A percentile compares a stretch with the other conserved stretches of the same genome.
These are phyloP conservation scores for Sporobolus alterniflorus DNA, from an alignment of 202 grass and related monocot species.

Conservation along the genomic window DNA sequence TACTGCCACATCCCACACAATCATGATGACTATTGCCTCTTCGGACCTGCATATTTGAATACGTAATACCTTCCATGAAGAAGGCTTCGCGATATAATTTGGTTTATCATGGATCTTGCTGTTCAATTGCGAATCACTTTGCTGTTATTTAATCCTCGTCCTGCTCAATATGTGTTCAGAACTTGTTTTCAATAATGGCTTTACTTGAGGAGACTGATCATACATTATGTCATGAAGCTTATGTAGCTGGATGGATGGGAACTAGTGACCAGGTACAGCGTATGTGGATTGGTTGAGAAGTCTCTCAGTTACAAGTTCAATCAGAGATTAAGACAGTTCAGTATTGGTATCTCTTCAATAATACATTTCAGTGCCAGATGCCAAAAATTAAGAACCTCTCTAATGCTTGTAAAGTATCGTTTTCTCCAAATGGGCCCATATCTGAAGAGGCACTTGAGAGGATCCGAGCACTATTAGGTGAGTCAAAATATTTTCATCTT, in stretches of 20 bases:
- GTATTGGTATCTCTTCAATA: constrained; percentile 8
- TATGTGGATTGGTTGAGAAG: constrained; percentile 15
- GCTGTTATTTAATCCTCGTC: not conserved
- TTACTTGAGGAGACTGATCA: not conserved
- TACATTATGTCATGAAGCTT: not conserved
- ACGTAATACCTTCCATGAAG: not conserved
- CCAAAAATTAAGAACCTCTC: constrained; percentile 84
- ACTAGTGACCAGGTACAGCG: not conserved
- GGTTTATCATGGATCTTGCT: not conserved
- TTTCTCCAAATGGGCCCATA: constrained; percentile 75
- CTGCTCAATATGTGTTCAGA: not conserved
- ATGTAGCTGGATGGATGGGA: not conserved
- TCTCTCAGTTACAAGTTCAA: constrained; percentile 3
- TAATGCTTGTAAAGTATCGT: constrained; percentile 77
- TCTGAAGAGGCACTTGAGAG: constrained; percentile 86
- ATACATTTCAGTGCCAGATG: constrained; percentile 56
- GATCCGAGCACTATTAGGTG: constrained; percentile 84
- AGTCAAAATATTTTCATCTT: constrained; percentile 19
- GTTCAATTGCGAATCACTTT: not conserved
- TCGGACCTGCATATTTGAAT: not conserved
- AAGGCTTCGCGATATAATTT: not conserved
- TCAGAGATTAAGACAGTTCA: constrained; percentile 19
- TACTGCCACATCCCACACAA: not conserved
- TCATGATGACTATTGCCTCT: not conserved
- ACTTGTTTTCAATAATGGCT: not conserved